These are phyloP conservation scores for Hypericum perforatum DNA, from an alignment of 345 rosid genomes.

Conservation along the genomic window DNA sequence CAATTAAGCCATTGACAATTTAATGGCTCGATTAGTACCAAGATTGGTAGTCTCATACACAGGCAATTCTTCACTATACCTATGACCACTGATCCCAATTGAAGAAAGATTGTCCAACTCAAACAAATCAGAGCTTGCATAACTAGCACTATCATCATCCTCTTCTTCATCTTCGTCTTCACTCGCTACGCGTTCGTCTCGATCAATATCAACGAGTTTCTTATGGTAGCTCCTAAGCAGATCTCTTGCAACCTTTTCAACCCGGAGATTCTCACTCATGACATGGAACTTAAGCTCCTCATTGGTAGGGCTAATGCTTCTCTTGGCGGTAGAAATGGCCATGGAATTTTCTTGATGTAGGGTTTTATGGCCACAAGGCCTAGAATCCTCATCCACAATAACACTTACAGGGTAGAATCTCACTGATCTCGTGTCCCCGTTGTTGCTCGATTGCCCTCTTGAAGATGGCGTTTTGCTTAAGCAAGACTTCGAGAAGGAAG, in stretches of 20 bases:
- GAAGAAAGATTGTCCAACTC: slow-evolving; percentile 80
- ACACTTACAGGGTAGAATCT: slow-evolving; percentile 23
- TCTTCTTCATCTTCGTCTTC: slow-evolving; percentile 10
- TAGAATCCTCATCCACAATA: slow-evolving; percentile 23
- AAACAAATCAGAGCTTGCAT: slow-evolving; percentile 86
- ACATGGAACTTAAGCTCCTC: slow-evolving; percentile 1
- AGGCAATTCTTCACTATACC: slow-evolving; percentile 79
- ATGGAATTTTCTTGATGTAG: slow-evolving; percentile 6
- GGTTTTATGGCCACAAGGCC: slow-evolving; percentile 25
- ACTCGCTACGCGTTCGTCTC: not conserved
- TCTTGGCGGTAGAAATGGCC: not conserved
- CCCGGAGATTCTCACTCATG: slow-evolving; percentile 1
- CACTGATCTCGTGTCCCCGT: slow-evolving; percentile 21
- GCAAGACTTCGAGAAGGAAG: slow-evolving; percentile 26
- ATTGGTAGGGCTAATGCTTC: slow-evolving; percentile 8
- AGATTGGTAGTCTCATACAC: slow-evolving; percentile 88
- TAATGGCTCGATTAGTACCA: slow-evolving; percentile 28
- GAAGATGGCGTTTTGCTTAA: slow-evolving; percentile 27
- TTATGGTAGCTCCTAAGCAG: not conserved
- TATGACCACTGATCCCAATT: slow-evolving; percentile 36
- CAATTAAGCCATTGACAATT: too few relatives aligned
- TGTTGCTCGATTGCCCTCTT: slow-evolving; percentile 13
- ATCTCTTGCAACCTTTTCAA: slow-evolving; percentile 1
- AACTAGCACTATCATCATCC: slow-evolving; percentile 61
- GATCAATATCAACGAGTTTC: not conserved